Base-by-base conservation (phyloP, 2,329 filamentous ascomycete species). In the Apiospora sp. region DNA sequence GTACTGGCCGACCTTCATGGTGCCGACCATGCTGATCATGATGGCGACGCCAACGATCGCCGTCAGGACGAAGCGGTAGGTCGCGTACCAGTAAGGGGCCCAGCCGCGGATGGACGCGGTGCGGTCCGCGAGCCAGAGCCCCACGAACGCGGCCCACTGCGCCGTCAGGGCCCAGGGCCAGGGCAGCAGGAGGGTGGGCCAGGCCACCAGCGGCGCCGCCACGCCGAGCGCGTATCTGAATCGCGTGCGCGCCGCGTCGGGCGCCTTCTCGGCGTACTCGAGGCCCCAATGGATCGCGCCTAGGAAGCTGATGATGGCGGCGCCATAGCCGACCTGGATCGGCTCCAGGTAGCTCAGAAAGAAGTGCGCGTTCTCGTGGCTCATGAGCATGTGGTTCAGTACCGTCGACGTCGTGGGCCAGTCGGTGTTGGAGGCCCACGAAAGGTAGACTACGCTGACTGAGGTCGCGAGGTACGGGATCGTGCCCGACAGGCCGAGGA, bases 221-320 rank as follows among this genome's bases (percentile, higher is more conserved):
- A 98, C 90, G 77, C 95, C 95, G 76, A 95, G 90, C n/a, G 90
- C 90, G 81, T 97, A 98, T 75, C 95, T 92, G 77, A 90, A 91
- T 77, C 93, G 94, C 71, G 94, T 93, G 72, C 93, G 92, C 74
- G 88, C 77, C 0, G 67, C 77, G 78, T 79, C 89, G 83, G 82
- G 92, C 84, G 81, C 87, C 92, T 84, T 92, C 85, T 89, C 88
- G 69, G 93, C 93, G 82, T 92, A 97, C 83, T 98, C 95, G 24
- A 98, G 87, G 72, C 95, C 95, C 96, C 90, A 98, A 83, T 98
- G 96, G 78, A 98, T 92, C 46, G 95, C 95, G 64, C 96, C 96
- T 1, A 98, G 89, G 87, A 98, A 98, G 41, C 95, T 97, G 78
- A 98, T 93, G 78, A 98, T 96, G 72, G 97, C 91, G 68, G 95